Evolutionary conservation across 2,329 filamentous ascomycete genomes (phyloP), one percentile per base, ranked within the genome.

Genomic region (Trichophyton rubrum): DNA sequence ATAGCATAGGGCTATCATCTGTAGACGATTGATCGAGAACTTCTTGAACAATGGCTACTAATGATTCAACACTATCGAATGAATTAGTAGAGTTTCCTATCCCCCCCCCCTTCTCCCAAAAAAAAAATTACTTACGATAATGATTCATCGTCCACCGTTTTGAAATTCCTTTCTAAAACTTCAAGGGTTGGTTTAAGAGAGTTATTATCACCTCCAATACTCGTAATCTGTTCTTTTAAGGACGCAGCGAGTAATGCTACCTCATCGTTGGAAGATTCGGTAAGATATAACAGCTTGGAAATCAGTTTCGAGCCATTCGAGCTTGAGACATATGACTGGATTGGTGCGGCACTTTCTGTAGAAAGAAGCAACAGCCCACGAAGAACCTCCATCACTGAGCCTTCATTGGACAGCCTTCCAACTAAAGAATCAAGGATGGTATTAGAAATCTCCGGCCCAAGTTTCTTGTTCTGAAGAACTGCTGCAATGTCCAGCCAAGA

Each of bases 1-100:
- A 64, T 6, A 69, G 62, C 22, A 70, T 65, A 3, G 68, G 64
- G 3, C 66, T 61, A 27, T 71, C 67, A 24, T 74, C 64, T 0
- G 64, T 56, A 8, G 68, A 63, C 13, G 68, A 62, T 47, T 69
- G 69, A 20, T 74, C 72, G 51, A 82, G 61, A 3, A 80, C 67
- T 58, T 80, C 79, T 61, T 75, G 73, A 1, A 79, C 79, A 59
- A 85, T 76, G 38, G 78, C 76, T 15, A 82, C 71, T n/a, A 86
- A 70, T 4, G 81, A 80, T 57, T 79, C 78, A n/a, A 83, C 74
- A 1, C 82, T 81, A 38, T 74, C 65, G 45, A n/a, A 43, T 24
- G 71, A 72, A 33, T 73, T 70, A 63, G 69, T 62, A 20, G 49
- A 41, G 17, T 30, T 3, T 30, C 22, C 24, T 20, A 53, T n/a